phyloP scores from a whole-genome alignment of 1,284 basidiomycete species.

The Vanrija pseudolonga region DNA sequence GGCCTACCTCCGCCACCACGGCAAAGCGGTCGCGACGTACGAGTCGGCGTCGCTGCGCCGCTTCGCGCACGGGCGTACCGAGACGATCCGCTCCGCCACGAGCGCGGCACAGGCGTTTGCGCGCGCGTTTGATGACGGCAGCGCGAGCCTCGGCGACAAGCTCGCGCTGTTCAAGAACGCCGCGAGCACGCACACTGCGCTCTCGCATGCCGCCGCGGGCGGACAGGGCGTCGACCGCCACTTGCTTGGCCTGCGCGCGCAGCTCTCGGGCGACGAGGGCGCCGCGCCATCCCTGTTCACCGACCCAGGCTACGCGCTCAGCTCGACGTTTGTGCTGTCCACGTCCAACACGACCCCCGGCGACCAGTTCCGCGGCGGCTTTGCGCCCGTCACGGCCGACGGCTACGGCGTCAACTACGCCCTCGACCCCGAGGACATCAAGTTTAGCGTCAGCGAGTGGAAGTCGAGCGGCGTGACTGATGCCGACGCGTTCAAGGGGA shows the following conservation, averaged over 20 bases:
- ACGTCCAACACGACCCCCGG: conserved; percentile 13
- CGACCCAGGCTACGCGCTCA: conserved; percentile 7
- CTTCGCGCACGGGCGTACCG: conserved; percentile 13
- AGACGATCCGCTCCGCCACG: conserved; percentile 11
- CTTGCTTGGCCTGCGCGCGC: conserved; percentile 11
- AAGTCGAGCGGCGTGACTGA: not conserved
- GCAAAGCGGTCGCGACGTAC: conserved; percentile 8
- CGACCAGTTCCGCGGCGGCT: conserved; percentile 14
- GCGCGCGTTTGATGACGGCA: conserved; percentile 3
- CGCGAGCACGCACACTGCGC: conserved; percentile 3
- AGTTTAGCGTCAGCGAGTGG: conserved; percentile 10
- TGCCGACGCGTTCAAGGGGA: conserved; percentile 5
- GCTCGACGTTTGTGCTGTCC: conserved; percentile 8
- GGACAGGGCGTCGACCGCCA: conserved; percentile 15
- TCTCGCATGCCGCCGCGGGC: conserved; percentile 1
- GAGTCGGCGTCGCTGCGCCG: conserved; percentile 9
- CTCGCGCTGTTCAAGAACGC: conserved; percentile 9
- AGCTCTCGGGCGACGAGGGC: conserved; percentile 6
- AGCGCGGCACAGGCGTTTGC: conserved; percentile 4
- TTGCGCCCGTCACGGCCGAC: conserved; percentile 6
- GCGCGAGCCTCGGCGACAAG: not conserved
- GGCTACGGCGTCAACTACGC: conserved; percentile 16
- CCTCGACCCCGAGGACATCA: conserved; percentile 12
- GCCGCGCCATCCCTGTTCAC: conserved; percentile 2
- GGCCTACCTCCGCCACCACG: conserved; percentile 10